Conservation (phyloP, 352 stramenopile species). For the Phytophthora nicotianae region DNA sequence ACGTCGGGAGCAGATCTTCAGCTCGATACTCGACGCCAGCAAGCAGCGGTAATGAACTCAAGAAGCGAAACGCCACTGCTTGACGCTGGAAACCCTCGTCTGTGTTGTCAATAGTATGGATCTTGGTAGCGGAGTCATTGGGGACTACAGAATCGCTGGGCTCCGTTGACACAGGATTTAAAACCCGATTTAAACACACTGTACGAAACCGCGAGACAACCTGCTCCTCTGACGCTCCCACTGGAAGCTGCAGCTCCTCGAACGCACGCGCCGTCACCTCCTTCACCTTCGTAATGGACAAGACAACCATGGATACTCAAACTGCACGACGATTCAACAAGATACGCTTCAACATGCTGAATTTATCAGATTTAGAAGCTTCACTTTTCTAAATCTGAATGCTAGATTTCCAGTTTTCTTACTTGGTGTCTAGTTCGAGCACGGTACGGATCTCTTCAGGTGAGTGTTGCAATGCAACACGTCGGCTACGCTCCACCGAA, state of each 20-base stretch:
- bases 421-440: slow-evolving; percentile 53
- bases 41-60: slow-evolving; percentile 59
- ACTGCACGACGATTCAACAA: slow-evolving; percentile 2
- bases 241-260: slow-evolving; percentile 59
- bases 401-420: not conserved
- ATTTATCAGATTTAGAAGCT: not conserved
- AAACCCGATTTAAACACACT: slow-evolving; percentile 48
- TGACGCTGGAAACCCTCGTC: slow-evolving; percentile 57
- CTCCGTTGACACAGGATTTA: slow-evolving; percentile 24
- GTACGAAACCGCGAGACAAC: slow-evolving; percentile 54
- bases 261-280: slow-evolving; percentile 52
- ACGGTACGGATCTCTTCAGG: slow-evolving; percentile 66
- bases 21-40: slow-evolving; percentile 24
- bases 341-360: slow-evolving; percentile 2
- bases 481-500: slow-evolving; percentile 17
- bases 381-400: not conserved
- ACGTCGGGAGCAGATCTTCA: slow-evolving; percentile 49
- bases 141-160: not conserved
- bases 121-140: slow-evolving; percentile 12
- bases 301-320: slow-evolving; percentile 17
- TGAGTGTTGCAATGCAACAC: slow-evolving; percentile 57
- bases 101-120: slow-evolving; percentile 7
- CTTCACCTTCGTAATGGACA: slow-evolving; percentile 31
- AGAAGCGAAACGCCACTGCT: slow-evolving; percentile 68
- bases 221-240: slow-evolving; percentile 54